Evolutionary conservation across 2,329 filamentous ascomycete species (phyloP), one percentile per base, ranked within the genome.

Genomic region (Pyrenochaeta sp.): DNA sequence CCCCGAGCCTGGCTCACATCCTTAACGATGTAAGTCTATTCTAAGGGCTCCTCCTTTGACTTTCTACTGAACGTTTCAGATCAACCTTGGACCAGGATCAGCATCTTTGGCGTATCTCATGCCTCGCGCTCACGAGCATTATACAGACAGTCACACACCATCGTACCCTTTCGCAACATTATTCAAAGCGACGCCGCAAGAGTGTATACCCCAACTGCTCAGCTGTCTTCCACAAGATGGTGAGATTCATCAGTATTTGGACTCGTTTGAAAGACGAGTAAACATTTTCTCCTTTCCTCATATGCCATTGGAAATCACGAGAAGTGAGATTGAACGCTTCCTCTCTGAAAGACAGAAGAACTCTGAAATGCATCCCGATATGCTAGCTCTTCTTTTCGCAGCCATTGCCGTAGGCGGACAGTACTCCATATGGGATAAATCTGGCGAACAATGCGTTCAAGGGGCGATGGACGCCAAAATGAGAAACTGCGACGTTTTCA

Each of bases 321-420:
- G 55, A 30, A 65, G 54, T 32, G 77, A 79, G 44, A 66, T 79
- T 13, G 71, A 76, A 29, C 66, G 72, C 2, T 79, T 78, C 38
- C 57, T 79, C 5, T 58, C 65, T 2, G 69, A 77, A 27, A 55
- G 65, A 5, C 61, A 69, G 31, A 65, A 67, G 23, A 78, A 78
- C 41, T 73, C 76, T 1, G 60, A 72, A 20, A 61, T 68, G 32
- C 72, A 70, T 45, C 77, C 77, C 4, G 74, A 78, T 39, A 74
- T 77, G 69, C 69, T 80, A 11, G 77, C 74, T 6, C 56, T 79
- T 10, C 61, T 80, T 9, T 78, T 80, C 43, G 73, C 75, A 4
- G 72, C 74, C 2, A 61, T 78, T 10, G 77, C 77, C 2, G 64
- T 75, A 9, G 77, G 76, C 1, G 61, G 75, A 40, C 76, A 79